Conservation (phyloP, 176 grass and related monocot genomes). For the Carex littledalei region DNA sequence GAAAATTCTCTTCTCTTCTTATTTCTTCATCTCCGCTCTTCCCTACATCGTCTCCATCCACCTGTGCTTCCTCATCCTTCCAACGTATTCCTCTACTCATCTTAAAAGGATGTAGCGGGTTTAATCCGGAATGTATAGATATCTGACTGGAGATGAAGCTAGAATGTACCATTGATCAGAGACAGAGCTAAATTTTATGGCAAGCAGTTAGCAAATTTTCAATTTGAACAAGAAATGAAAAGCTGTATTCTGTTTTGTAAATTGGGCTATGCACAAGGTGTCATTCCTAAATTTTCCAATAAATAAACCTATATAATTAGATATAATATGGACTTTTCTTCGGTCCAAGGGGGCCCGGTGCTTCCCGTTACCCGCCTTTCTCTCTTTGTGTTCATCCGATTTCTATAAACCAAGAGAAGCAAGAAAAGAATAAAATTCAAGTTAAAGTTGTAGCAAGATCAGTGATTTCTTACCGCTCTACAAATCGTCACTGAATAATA, state of each 20-base stretch:
- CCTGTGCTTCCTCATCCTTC: slow-evolving; percentile 17
- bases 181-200: neutral
- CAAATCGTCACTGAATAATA: neutral
- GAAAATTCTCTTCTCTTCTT: neutral
- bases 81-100: slow-evolving; percentile 6
- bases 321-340: neutral
- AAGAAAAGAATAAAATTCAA: neutral
- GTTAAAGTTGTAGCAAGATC: neutral
- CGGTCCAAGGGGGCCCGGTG: neutral
- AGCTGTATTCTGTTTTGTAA: neutral
- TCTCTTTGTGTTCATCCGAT: neutral
- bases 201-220: neutral
- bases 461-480: slow-evolving; percentile 2
- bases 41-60: neutral
- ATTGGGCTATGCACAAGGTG: neutral
- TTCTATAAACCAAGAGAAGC: neutral
- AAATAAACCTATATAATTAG: neutral
- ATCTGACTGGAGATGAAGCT: neutral
- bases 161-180: neutral
- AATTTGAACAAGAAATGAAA: neutral
- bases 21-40: neutral
- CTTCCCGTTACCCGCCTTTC: neutral
- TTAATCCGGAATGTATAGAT: neutral
- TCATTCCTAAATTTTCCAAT: neutral
- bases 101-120: neutral